A percentile compares a stretch with the other conserved stretches of the same genome.
phyloP scores from a whole-genome alignment of 208 protist genomes.

The Leptomonas pyrrhocoris region DNA sequence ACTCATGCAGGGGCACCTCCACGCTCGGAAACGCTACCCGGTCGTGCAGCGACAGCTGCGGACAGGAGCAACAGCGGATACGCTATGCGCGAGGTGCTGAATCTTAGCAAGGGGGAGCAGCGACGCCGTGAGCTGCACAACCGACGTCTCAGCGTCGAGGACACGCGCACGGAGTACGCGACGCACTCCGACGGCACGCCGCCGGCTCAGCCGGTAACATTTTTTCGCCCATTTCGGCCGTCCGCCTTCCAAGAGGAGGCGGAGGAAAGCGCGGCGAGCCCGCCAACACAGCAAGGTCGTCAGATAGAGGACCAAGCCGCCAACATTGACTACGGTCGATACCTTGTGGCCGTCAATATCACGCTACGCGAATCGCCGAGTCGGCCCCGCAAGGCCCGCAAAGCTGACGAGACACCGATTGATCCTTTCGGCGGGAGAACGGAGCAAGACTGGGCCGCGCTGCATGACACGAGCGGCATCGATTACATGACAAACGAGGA shows the following conservation, averaged over 20 bases:
- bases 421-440: slow-evolving; percentile 8
- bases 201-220: background rate
- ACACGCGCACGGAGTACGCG: slow-evolving; percentile 4
- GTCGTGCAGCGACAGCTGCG: background rate
- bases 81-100: slow-evolving; percentile 2
- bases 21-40: background rate
- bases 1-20: background rate
- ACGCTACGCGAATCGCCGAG: background rate
- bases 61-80: background rate
- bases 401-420: background rate
- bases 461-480: slow-evolving; percentile 20
- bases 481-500: slow-evolving; percentile 17
- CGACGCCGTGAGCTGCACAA: slow-evolving; percentile 16
- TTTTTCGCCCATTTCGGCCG: background rate
- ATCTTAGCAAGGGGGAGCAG: slow-evolving; percentile 17
- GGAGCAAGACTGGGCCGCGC: slow-evolving; percentile 13
- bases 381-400: background rate
- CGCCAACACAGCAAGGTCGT: background rate
- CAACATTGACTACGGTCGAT: background rate
- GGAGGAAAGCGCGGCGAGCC: background rate
- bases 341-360: slow-evolving; percentile 7
- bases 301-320: background rate
- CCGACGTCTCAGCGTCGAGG: slow-evolving; percentile 7
- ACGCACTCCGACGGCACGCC: slow-evolving; percentile 19
- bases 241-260: background rate